Evolutionary conservation across 805 yeast genomes (phyloP).

Genomic region (Myxozyma neglecta): DNA sequence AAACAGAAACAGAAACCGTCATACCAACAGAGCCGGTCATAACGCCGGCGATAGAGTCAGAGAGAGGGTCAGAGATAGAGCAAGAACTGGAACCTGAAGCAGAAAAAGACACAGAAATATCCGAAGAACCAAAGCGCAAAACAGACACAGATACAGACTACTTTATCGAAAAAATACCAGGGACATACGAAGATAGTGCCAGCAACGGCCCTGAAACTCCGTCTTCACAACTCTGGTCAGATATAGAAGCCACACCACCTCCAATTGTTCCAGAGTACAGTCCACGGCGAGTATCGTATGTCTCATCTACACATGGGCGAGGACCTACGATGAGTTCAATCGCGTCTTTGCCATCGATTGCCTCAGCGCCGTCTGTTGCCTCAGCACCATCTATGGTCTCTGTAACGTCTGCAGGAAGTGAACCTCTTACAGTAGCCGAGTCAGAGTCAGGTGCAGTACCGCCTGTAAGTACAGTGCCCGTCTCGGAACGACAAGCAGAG

Average conservation of each 20-base stretch:
- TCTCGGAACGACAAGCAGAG: slow-evolving; percentile 8
- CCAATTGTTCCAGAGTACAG: slow-evolving; percentile 7
- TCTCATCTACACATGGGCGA: not conserved
- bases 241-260: not conserved
- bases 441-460: not conserved
- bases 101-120: too few relatives aligned
- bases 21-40: too few relatives aligned
- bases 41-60: too few relatives aligned
- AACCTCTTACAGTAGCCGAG: not conserved
- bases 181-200: too few relatives aligned
- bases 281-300: slow-evolving; percentile 2
- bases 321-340: not conserved
- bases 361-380: not conserved
- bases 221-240: not conserved
- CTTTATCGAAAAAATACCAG: too few relatives aligned
- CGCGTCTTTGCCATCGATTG: not conserved
- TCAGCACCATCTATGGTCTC: not conserved
- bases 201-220: too few relatives aligned
- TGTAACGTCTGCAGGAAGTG: not conserved
- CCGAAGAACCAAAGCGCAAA: too few relatives aligned
- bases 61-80: too few relatives aligned
- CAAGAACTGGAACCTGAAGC: too few relatives aligned
- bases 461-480: not conserved
- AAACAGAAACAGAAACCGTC: too few relatives aligned
- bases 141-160: too few relatives aligned